Conservation (phyloP, 768 basidiomycete genomes). For the Suillus plorans region DNA sequence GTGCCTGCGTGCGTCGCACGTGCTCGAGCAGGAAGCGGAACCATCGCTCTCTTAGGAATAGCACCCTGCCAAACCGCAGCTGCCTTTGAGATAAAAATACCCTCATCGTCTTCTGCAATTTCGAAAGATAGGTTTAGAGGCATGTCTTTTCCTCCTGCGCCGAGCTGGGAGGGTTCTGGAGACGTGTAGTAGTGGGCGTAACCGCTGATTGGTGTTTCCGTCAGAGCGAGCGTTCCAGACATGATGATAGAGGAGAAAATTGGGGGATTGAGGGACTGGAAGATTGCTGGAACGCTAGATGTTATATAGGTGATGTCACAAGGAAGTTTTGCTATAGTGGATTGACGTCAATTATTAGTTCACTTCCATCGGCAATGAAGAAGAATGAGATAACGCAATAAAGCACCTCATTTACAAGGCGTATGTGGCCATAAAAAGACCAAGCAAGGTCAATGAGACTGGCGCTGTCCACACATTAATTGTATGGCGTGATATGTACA, state of each 20-base stretch:
- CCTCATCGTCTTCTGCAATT: constrained; percentile 5
- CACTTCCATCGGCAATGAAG: neutral
- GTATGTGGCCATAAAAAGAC: neutral
- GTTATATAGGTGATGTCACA: neutral
- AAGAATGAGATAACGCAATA: constrained; percentile 3
- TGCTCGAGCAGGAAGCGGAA: constrained; percentile 1
- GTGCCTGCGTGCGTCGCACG: neutral
- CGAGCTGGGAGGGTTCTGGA: neutral
- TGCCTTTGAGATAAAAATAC: constrained; percentile 2
- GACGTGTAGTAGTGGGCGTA: constrained; percentile 5
- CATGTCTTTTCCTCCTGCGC: neutral
- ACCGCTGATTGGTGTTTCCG: neutral
- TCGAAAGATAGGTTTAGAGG: neutral
- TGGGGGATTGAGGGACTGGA: neutral
- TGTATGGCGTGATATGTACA: neutral
- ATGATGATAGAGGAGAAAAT: neutral
- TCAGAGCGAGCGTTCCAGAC: neutral
- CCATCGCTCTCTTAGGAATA: constrained; percentile 1
- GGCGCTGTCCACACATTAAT: neutral
- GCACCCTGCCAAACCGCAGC: constrained; percentile 2
- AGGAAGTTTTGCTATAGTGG: neutral
- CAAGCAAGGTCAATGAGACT: neutral
- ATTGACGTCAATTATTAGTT: neutral
- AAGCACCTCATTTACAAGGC: constrained; percentile 5
- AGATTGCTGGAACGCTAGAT: neutral